phyloP scores from a whole-genome alignment of 106 monocot species.

The Acorus gramineus region DNA sequence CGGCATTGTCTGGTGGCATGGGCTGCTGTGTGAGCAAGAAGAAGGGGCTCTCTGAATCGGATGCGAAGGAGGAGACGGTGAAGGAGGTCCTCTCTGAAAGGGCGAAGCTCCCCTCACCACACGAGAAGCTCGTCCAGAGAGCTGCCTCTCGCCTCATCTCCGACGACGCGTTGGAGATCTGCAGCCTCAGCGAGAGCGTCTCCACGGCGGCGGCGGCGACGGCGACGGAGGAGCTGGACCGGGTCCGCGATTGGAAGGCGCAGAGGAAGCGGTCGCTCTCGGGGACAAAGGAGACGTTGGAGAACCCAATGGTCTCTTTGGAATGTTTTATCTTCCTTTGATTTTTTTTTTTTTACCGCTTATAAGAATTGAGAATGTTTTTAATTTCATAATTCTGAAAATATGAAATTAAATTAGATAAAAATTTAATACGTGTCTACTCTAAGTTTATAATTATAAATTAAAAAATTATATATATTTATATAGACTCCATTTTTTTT shows the following conservation, averaged over 20 bases:
- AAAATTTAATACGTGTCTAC: too few species aligned
- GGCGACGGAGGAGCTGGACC: too few species aligned
- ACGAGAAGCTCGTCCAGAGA: too few species aligned
- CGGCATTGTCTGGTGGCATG: neutral
- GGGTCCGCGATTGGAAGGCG: too few species aligned
- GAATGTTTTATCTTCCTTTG: constrained; percentile 63
- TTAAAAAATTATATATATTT: too few species aligned
- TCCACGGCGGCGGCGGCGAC: constrained; percentile 11
- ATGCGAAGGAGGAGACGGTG: constrained; percentile 36
- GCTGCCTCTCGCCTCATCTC: neutral
- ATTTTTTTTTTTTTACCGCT: too few species aligned
- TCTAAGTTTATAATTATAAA: too few species aligned
- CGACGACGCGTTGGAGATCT: constrained; percentile 19
- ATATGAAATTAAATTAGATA: too few species aligned
- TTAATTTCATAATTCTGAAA: too few species aligned
- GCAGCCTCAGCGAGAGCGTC: constrained; percentile 16
- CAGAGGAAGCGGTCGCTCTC: neutral
- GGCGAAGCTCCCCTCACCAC: constrained; percentile 6
- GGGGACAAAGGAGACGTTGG: constrained; percentile 34
- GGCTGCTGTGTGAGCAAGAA: too few species aligned
- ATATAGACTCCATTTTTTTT: too few species aligned
- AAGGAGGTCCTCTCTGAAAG: constrained; percentile 66
- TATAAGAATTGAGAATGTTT: too few species aligned
- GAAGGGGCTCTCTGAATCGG: neutral
- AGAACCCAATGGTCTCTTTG: constrained; percentile 46